phyloP scores from a whole-genome alignment of 2,329 filamentous ascomycete genomes.

The Diaporthe sp. region DNA sequence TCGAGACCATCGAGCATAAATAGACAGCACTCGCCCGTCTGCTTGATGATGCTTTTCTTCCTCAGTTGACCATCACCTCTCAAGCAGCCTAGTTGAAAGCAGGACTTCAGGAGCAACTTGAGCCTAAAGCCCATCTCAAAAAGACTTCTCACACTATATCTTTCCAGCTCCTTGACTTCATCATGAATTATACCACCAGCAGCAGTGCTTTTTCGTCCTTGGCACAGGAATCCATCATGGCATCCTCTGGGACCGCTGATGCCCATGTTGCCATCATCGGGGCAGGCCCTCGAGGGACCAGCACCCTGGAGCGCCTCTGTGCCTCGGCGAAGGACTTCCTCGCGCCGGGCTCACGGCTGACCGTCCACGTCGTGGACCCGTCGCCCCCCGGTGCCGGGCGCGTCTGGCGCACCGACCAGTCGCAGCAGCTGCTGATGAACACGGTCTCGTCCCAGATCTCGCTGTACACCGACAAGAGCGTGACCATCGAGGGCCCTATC shows the following conservation, averaged over 20 bases:
- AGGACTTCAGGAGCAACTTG: background rate
- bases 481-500: conserved; percentile 8
- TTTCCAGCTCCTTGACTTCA: background rate
- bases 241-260: background rate
- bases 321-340: background rate
- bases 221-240: background rate
- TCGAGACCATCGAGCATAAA: background rate
- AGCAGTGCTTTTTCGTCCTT: background rate
- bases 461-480: conserved; percentile 9
- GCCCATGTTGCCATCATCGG: conserved; percentile 24
- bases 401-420: conserved; percentile 26
- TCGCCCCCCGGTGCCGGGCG: background rate
- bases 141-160: background rate
- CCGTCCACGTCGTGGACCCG: conserved; percentile 12
- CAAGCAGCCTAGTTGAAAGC: background rate
- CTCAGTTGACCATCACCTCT: conserved; percentile 6
- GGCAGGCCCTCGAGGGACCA: conserved; percentile 8
- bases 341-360: conserved; percentile 10
- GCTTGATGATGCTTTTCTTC: background rate
- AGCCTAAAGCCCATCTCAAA: background rate
- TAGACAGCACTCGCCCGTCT: background rate
- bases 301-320: conserved; percentile 24
- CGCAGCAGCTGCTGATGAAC: conserved; percentile 18
- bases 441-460: conserved; percentile 15
- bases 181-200: conserved; percentile 9